These are phyloP conservation scores for Oxytropis ochrocephala DNA, from an alignment of 306 rosid genomes.

Conservation along the genomic window DNA sequence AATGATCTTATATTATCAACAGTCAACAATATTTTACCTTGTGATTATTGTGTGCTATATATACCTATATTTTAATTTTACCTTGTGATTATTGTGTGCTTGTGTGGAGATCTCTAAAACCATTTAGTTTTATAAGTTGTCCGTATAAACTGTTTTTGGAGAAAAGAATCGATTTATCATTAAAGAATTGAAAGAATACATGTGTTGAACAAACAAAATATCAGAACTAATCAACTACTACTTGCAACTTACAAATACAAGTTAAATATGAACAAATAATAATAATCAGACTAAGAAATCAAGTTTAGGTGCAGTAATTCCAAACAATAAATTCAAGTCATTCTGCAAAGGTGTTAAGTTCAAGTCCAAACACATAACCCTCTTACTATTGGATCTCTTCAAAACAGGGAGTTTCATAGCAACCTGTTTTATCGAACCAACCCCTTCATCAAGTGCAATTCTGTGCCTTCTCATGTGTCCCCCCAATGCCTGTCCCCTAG, in stretches of 20 bases:
- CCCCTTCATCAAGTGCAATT: background rate
- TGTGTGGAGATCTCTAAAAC: too few relatives aligned
- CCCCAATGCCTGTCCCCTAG: slow-evolving; percentile 76
- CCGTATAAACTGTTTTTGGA: background rate
- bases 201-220: background rate
- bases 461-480: slow-evolving; percentile 86
- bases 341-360: slow-evolving; percentile 82
- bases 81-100: too few relatives aligned
- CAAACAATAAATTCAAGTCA: slow-evolving; percentile 66
- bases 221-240: background rate
- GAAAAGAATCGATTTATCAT: background rate
- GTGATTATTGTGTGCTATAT: too few relatives aligned
- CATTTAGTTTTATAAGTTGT: too few relatives aligned
- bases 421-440: background rate
- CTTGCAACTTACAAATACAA: background rate
- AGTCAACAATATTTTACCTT: too few relatives aligned
- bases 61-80: too few relatives aligned
- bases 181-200: background rate
- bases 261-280: background rate
- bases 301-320: slow-evolving; percentile 53
- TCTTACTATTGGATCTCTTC: slow-evolving; percentile 47
- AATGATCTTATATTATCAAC: too few relatives aligned
- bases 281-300: slow-evolving; percentile 13
- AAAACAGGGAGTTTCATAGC: slow-evolving; percentile 17
- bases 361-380: slow-evolving; percentile 50